Percentiles rank a stretch among this genome's conserved stretches.
phyloP scores from a whole-genome alignment of 1,284 basidiomycete genomes.

The Moesziomyces globuligerus region DNA sequence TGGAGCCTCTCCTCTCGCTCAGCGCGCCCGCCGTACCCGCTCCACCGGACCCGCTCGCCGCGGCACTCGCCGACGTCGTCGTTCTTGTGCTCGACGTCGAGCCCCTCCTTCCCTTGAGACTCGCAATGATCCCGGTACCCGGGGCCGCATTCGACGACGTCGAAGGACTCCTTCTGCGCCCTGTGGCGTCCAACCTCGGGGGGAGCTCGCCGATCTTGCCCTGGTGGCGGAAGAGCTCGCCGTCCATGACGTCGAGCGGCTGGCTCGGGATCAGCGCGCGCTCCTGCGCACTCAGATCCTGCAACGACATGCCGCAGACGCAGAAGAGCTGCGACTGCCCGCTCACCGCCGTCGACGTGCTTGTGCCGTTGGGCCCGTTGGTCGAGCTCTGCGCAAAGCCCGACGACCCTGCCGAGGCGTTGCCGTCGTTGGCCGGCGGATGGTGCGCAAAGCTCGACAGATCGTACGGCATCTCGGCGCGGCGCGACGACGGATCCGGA shows the following conservation, averaged over 20 bases:
- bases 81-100: constrained; percentile 30
- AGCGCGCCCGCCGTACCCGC: background rate
- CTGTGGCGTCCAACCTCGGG: constrained; percentile 10
- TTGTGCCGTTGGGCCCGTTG: constrained; percentile 22
- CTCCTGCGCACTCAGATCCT: constrained; percentile 59
- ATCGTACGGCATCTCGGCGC: constrained; percentile 58
- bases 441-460: constrained; percentile 28
- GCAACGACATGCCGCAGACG: constrained; percentile 65
- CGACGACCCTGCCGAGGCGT: constrained; percentile 10
- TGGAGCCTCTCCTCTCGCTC: constrained; percentile 11
- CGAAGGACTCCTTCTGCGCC: constrained; percentile 15
- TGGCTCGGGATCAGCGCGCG: constrained; percentile 56
- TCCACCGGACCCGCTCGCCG: background rate
- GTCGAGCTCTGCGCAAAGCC: too few species aligned
- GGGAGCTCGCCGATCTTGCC: constrained; percentile 64
- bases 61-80: background rate
- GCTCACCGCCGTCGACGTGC: constrained; percentile 45
- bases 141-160: constrained; percentile 2
- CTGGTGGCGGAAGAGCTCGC: constrained; percentile 47
- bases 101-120: constrained; percentile 26
- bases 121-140: constrained; percentile 29
- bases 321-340: constrained; percentile 62
- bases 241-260: constrained; percentile 46
- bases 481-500: constrained; percentile 24
- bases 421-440: constrained; percentile 11